Evolutionary conservation across 2,329 filamentous ascomycete genomes (phyloP), one percentile per base, ranked within the genome.

Genomic region (Cercospora beticola): DNA sequence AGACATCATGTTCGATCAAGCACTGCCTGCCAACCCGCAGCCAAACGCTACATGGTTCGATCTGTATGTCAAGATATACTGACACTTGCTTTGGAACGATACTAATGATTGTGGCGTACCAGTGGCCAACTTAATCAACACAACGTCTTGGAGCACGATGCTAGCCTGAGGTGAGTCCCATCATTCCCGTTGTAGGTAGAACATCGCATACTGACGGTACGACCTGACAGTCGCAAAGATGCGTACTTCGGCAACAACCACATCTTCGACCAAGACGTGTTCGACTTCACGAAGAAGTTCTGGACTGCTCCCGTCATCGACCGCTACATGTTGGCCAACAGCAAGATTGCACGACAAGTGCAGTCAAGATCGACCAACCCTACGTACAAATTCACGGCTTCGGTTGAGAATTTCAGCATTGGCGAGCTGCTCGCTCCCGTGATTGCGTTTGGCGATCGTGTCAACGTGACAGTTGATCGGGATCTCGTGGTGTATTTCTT

Each of bases 211-310:
- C 33, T 36, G n/a, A 31, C 6, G 14, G 9, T 18, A 30, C 2
- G 28, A 28, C 54, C 54, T 28, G 8, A 4, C 26, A 57, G 54
- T 57, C 54, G 54, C 14, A 57, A 31, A 1, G 85, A 87, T 67
- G 82, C 81, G 8, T 83, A 77, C 78, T 81, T 85, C 64, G 86
- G 85, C 23, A 83, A 84, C 75, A 83, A 84, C 71, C 81, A 84
- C 71, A 66, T 82, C 65, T 87, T 88, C 79, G 86, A 87, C 76
- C 77, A 83, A 63, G 82, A 80, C 2, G 74, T 86, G 70, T 88
- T 87, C 74, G 80, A 83, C 62, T 75, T 81, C 65, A 82, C 81
- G 0, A 78, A 72, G 46, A 67, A 72, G 4, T 87, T 83, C 76
- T 88, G 84, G 83, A 84, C 81, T 0, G 77, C 66, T 0, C 74